Evolutionary conservation across 75 land plant species (phyloP).

Genomic region (Sequoiadendron giganteum): DNA sequence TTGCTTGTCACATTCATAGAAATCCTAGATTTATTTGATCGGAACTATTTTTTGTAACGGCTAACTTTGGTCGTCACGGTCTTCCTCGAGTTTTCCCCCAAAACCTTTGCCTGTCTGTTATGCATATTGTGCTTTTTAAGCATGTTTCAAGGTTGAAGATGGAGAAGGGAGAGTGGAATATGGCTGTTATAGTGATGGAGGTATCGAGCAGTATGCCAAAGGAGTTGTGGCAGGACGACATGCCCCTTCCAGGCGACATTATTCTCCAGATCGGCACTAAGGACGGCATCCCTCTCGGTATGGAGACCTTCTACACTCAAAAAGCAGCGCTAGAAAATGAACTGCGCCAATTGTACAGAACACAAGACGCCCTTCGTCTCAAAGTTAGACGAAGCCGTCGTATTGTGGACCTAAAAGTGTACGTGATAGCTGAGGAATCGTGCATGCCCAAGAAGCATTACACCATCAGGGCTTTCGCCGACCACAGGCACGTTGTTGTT

Average conservation of each 20-base stretch:
- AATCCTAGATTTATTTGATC: no score
- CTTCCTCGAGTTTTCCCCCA: not conserved
- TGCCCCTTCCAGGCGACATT: conserved; percentile 46
- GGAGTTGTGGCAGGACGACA: conserved; percentile 31
- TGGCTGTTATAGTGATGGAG: conserved; percentile 26
- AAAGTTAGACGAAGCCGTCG: conserved; percentile 39
- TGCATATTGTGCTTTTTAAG: not conserved
- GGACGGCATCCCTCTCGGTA: not conserved
- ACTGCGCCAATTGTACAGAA: conserved; percentile 23
- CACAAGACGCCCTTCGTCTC: conserved; percentile 28
- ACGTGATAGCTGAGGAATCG: conserved; percentile 37
- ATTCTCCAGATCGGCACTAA: conserved; percentile 22
- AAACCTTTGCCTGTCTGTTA: not conserved
- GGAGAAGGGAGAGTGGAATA: not conserved
- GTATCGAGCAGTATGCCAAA: conserved; percentile 24
- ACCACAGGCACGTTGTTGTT: conserved; percentile 43
- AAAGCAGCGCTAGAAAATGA: conserved; percentile 36
- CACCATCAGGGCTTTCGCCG: conserved; percentile 31
- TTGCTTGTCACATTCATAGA: no score
- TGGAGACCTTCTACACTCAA: conserved; percentile 16
- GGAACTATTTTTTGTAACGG: no score
- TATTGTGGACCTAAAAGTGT: conserved; percentile 33
- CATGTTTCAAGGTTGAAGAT: not conserved
- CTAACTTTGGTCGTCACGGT: not conserved
- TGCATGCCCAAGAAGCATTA: conserved; percentile 38